Evolutionary conservation across 495 filamentous ascomycete genomes (phyloP).

Genomic region (Penicillium subrubescens): DNA sequence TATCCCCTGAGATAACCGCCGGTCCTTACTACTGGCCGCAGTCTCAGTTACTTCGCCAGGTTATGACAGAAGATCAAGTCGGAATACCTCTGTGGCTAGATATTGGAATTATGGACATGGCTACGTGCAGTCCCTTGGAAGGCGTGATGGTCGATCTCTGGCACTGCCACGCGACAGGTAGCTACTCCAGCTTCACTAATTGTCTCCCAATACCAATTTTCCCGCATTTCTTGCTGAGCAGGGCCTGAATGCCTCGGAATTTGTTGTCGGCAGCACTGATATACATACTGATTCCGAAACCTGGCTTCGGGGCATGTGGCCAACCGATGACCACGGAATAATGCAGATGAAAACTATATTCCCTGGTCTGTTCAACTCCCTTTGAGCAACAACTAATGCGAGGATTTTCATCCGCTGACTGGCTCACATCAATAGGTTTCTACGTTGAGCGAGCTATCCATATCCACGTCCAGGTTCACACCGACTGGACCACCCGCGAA

Average conservation of each 20-base stretch:
- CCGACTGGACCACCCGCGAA: conserved; percentile 23
- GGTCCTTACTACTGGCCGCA: conserved; percentile 48
- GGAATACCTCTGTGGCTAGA: conserved; percentile 57
- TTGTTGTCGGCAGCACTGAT: conserved; percentile 16
- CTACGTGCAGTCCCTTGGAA: conserved; percentile 52
- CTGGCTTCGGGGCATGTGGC: conserved; percentile 51
- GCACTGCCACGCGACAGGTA: conserved; percentile 50
- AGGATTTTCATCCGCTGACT: neutral
- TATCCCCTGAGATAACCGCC: conserved; percentile 51
- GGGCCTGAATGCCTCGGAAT: conserved; percentile 16
- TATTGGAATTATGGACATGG: conserved; percentile 55
- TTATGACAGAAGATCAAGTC: conserved; percentile 53
- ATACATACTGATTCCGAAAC: conserved; percentile 39
- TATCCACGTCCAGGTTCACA: conserved; percentile 34
- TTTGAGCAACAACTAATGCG: neutral
- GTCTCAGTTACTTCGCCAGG: conserved; percentile 37
- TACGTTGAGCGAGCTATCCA: conserved; percentile 41
- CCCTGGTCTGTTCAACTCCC: conserved; percentile 41
- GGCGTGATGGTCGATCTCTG: conserved; percentile 58
- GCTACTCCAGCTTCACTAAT: conserved; percentile 52
- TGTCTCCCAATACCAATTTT: conserved; percentile 27
- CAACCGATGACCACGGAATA: conserved; percentile 50
- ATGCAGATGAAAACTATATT: conserved; percentile 53
- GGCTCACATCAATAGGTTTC: conserved; percentile 16
- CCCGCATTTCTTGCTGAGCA: conserved; percentile 15